Conservation (phyloP, 495 filamentous ascomycete species). For the Margaritispora aquatica region DNA sequence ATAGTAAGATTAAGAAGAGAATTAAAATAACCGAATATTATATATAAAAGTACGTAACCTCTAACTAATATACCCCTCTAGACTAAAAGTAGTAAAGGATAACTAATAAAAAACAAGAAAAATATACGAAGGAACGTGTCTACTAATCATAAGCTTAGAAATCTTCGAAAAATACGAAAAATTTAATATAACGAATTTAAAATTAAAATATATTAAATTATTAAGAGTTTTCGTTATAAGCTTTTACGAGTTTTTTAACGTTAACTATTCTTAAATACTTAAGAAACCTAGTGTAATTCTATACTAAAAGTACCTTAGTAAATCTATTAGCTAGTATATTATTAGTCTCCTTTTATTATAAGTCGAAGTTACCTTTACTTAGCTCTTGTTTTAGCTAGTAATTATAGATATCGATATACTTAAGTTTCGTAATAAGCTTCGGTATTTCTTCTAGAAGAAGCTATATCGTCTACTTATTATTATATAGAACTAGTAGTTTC, state of each 20-base stretch:
- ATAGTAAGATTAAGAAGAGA: no score
- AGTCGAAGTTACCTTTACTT: background rate
- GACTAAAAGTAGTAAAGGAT: no score
- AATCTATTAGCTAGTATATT: background rate
- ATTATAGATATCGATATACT: background rate
- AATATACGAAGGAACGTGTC: no score
- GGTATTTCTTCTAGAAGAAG: background rate
- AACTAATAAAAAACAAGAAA: no score
- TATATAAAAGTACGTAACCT: no score
- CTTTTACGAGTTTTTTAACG: background rate
- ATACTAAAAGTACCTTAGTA: background rate
- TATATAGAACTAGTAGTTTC: background rate
- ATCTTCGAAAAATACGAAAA: no score
- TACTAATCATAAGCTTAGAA: no score
- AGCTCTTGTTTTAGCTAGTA: background rate
- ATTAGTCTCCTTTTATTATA: background rate
- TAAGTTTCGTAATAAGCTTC: background rate
- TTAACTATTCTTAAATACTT: background rate
- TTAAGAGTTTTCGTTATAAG: no score
- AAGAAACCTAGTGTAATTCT: background rate
- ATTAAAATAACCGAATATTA: no score
- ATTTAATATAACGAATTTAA: no score
- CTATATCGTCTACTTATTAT: background rate
- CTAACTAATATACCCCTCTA: no score
- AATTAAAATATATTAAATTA: no score